phyloP scores from a whole-genome alignment of 352 stramenopile genomes.

The Phytophthora fragariae region DNA sequence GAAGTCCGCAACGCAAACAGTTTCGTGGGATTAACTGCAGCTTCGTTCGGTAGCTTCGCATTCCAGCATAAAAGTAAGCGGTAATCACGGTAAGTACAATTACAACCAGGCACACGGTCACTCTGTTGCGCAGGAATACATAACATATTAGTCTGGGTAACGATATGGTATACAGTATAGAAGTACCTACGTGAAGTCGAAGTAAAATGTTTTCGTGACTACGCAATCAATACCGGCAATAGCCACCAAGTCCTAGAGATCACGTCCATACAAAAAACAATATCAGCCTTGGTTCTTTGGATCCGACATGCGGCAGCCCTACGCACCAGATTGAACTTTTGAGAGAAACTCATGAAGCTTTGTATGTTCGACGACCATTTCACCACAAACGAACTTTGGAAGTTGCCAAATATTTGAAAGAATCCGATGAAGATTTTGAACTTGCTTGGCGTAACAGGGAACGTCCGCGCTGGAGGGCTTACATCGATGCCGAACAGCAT shows the following conservation, averaged over 20 bases:
- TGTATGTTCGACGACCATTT: constrained; percentile 72
- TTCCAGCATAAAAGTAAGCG: constrained; percentile 68
- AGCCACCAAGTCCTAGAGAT: constrained; percentile 65
- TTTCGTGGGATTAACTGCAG: constrained; percentile 77
- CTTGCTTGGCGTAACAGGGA: constrained; percentile 72
- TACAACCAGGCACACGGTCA: constrained; percentile 61
- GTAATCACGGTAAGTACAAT: constrained; percentile 60
- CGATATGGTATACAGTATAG: neutral
- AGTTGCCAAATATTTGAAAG: constrained; percentile 87
- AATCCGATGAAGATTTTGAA: constrained; percentile 87
- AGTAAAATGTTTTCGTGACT: constrained; percentile 79
- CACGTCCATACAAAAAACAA: neutral
- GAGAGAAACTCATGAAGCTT: constrained; percentile 65
- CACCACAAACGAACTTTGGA: constrained; percentile 69
- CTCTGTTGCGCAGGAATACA: constrained; percentile 30
- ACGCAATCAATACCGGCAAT: constrained; percentile 81
- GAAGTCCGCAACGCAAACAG: constrained; percentile 67
- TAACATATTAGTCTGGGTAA: neutral
- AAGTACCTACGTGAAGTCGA: constrained; percentile 70
- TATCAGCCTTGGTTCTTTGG: neutral
- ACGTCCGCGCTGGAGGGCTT: constrained; percentile 45
- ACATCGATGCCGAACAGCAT: constrained; percentile 71
- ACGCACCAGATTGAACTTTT: constrained; percentile 79
- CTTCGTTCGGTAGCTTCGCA: constrained; percentile 71
- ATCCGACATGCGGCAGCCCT: neutral